These are phyloP conservation scores for Penicillium bialowiezense DNA, from an alignment of 495 filamentous ascomycete genomes.

Conservation along the genomic window DNA sequence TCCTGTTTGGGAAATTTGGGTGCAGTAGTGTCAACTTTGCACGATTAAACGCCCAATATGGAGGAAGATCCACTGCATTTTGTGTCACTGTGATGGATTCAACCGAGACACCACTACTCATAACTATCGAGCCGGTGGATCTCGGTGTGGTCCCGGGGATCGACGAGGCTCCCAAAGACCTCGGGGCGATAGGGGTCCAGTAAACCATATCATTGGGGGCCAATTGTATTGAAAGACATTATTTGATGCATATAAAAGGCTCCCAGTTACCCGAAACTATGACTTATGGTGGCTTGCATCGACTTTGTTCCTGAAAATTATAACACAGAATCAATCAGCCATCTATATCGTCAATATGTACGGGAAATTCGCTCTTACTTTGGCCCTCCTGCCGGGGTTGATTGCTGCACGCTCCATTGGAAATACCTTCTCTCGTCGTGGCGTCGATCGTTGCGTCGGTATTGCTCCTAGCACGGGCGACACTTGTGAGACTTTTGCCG, in stretches of 20 bases:
- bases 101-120: background rate
- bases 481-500: conserved; percentile 14
- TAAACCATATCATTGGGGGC: background rate
- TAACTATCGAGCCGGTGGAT: background rate
- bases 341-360: background rate
- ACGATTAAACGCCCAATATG: too few species aligned
- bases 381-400: background rate
- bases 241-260: background rate
- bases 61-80: background rate
- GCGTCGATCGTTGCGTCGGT: conserved; percentile 6
- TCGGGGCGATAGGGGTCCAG: background rate
- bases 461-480: conserved; percentile 5
- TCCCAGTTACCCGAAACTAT: background rate
- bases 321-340: too few species aligned
- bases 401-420: conserved; percentile 5
- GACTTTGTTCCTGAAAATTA: background rate
- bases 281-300: background rate
- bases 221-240: background rate
- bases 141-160: background rate
- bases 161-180: background rate
- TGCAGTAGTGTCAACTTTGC: too few species aligned
- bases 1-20: too few species aligned
- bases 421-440: conserved; percentile 8
- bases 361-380: background rate
- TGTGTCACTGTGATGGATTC: background rate